These are phyloP conservation scores for Chalciporus piperatus DNA, from an alignment of 768 basidiomycete species.

Conservation along the genomic window DNA sequence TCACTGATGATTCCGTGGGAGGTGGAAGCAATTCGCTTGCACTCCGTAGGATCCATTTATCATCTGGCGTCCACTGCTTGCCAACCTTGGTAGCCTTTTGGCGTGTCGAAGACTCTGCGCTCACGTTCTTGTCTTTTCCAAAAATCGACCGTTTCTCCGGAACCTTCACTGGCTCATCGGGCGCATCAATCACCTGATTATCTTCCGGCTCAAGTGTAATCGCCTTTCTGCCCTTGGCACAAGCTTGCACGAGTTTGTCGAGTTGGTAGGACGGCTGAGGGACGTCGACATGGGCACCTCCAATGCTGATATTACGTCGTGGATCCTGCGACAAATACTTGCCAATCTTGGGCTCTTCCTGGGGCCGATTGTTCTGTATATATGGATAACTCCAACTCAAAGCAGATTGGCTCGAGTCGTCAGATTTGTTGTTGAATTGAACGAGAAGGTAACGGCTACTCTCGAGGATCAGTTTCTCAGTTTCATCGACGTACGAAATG, in stretches of 20 bases:
- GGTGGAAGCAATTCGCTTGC: conserved; percentile 55
- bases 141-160: background rate
- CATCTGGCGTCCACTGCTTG: conserved; percentile 53
- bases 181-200: conserved; percentile 38
- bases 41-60: conserved; percentile 43
- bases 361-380: no score
- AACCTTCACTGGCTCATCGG: background rate
- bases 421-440: conserved; percentile 25
- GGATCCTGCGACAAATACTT: conserved; percentile 53
- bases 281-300: conserved; percentile 41
- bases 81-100: no score
- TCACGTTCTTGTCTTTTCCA: background rate
- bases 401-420: background rate
- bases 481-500: background rate
- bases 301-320: background rate
- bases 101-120: background rate
- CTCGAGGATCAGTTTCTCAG: background rate
- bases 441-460: conserved; percentile 63
- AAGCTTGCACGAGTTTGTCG: conserved; percentile 42
- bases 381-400: no score
- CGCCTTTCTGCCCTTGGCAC: conserved; percentile 39
- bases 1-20: conserved; percentile 51
- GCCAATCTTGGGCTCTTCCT: conserved; percentile 10
- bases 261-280: conserved; percentile 59
- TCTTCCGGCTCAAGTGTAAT: conserved; percentile 54